Percentiles rank a stretch among this genome's conserved stretches.
phyloP scores from a whole-genome alignment of 495 filamentous ascomycete species.

The Cetradonia linearis region DNA sequence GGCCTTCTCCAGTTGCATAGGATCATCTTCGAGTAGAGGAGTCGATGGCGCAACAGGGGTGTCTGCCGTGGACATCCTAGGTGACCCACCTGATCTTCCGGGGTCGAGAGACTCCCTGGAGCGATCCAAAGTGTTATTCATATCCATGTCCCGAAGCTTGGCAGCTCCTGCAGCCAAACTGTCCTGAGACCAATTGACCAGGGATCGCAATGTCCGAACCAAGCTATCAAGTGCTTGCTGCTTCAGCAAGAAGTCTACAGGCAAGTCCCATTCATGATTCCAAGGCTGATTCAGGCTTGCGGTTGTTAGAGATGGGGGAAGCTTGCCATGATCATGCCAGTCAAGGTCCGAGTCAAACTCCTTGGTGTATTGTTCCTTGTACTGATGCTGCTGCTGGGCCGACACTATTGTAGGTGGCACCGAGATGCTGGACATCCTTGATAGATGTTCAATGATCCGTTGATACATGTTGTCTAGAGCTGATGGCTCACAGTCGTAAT shows the following conservation, averaged over 20 bases:
- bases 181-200: constrained; percentile 87
- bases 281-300: constrained; percentile 49
- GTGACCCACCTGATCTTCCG: constrained; percentile 38
- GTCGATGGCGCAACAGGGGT: constrained; percentile 60
- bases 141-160: constrained; percentile 41
- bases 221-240: constrained; percentile 77
- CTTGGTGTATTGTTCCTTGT: constrained; percentile 64
- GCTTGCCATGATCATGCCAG: constrained; percentile 72
- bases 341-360: constrained; percentile 46
- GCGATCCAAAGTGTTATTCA: constrained; percentile 59
- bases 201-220: constrained; percentile 74
- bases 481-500: constrained; percentile 93
- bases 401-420: constrained; percentile 64
- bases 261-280: constrained; percentile 55
- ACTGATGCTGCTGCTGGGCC: constrained; percentile 68
- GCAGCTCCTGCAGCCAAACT: constrained; percentile 52
- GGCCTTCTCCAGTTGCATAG: constrained; percentile 78
- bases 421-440: constrained; percentile 76
- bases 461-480: constrained; percentile 97
- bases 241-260: constrained; percentile 80
- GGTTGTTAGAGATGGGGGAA: constrained; percentile 77
- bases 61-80: constrained; percentile 41
- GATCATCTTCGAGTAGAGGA: constrained; percentile 76
- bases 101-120: constrained; percentile 75
- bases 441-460: constrained; percentile 82